Base-by-base conservation (phyloP, 345 rosid species). In the Crucihimalaya himalaica region DNA sequence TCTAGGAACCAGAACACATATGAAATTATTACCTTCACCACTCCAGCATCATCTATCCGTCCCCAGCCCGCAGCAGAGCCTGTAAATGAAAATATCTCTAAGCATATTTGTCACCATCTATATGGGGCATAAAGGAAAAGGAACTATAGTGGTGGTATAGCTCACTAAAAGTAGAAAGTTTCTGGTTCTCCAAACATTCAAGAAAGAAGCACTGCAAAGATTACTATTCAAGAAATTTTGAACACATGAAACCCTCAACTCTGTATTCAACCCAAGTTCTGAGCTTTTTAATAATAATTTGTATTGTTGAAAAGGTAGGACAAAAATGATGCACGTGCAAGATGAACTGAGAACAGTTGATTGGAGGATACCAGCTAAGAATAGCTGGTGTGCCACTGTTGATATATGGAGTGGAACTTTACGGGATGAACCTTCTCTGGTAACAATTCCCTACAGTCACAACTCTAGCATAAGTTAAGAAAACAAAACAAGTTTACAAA, bases 1-100 rank as follows among this genome's bases (percentile, higher is more conserved):
- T 59, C 43, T 57, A 56, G 5, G 5, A 59, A 42, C 34, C n/a
- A 58, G 20, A 48, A 64, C 16, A 37, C 15, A 0, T 23, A 16
- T 50, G 48, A 29, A 0, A 63, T 55, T 18, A 76, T 59, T 82
- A 93, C 98, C 97, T 91, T 91, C 57, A 93, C 98, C 19, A 93
- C 97, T 54, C 93, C 97, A 70, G 98, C 89, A 75, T 93, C 97
- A 79, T 91, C 97, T 79, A 77, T 90, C 71, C 93, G 82, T 72
- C 98, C 97, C 96, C 96, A 93, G 35, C 98, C 97, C 61, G 97
- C 94, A 79, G 98, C 96, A 15, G 97, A 93, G 53, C 97, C 97
- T 93, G 86, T 46, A 58, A 52, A 34, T 23, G 27, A 53, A 70
- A 5, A 37, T 25, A 19, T 63, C 5, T 40, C 6, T 76, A 70